These are phyloP conservation scores for Mycena rosella DNA, from an alignment of 768 basidiomycete genomes.

Conservation along the genomic window DNA sequence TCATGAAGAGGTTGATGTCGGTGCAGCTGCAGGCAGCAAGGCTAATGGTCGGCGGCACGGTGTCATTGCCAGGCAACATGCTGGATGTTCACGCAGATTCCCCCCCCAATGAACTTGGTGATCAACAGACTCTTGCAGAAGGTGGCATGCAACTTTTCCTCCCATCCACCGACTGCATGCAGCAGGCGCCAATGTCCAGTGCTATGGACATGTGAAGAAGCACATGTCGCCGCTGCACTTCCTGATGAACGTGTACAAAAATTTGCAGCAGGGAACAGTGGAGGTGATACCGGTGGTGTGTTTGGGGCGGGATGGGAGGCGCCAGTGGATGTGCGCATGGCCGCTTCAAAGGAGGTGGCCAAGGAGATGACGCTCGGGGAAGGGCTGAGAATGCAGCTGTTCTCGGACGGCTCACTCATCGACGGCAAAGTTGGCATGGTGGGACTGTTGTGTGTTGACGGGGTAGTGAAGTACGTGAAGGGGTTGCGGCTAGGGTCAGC, in stretches of 20 bases:
- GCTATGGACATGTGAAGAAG: conserved; percentile 7
- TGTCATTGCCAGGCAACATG: conserved; percentile 22
- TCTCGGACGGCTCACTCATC: conserved; percentile 37
- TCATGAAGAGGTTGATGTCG: background rate
- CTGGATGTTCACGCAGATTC: conserved; percentile 39
- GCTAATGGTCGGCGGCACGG: background rate
- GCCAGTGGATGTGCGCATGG: conserved; percentile 1
- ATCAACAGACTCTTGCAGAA: conserved; percentile 34
- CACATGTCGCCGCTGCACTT: conserved; percentile 29
- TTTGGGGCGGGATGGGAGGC: background rate
- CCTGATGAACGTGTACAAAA: background rate
- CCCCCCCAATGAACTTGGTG: conserved; percentile 35
- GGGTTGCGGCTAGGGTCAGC: background rate
- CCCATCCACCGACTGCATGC: conserved; percentile 37
- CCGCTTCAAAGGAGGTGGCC: conserved; percentile 22
- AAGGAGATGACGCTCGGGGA: conserved; percentile 14
- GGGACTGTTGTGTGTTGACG: background rate
- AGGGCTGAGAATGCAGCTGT: conserved; percentile 27
- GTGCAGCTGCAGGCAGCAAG: background rate
- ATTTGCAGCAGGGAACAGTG: conserved; percentile 1
- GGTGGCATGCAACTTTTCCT: conserved; percentile 40
- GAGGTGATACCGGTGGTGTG: conserved; percentile 24
- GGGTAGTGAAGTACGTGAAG: background rate
- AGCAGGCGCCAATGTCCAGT: conserved; percentile 13
- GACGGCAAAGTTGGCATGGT: conserved; percentile 34